Evolutionary conservation across 306 rosid genomes (phyloP), one percentile per base, ranked within the genome.

Genomic region (Acacia crassicarpa): DNA sequence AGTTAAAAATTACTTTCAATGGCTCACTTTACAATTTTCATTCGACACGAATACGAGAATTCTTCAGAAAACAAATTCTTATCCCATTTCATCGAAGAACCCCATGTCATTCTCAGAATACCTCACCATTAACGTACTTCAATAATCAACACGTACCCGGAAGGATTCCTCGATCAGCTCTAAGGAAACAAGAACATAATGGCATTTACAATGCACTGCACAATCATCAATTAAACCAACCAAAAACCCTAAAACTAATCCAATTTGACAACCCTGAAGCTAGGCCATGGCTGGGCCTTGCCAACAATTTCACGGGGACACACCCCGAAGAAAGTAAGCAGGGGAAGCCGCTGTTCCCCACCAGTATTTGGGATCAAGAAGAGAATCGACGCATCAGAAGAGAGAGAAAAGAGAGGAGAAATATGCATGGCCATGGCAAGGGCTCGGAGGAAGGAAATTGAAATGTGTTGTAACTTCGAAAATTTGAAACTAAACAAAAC

Each of bases 211-310:
- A 9, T 9, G 65, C 32, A 23, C 9, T 56, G 63, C 22, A 3
- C 13, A 58, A 9, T 32, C 45, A 30, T 17, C 17, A 3, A 66
- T 32, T 2, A 67, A 35, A 35, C 48, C n/a, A 67, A 67, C 3
- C 27, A 38, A 35, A n/a, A 70, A 70, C 74, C 74, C 74, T 70
- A 43, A 70, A 70, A 22, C 6, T 13, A 22, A 70, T 70, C 53
- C 9, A 70, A 43, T n/a, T 43, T 13, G 35, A 43, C 35, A 43
- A 62, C 48, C 53, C 43, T 12, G 16, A 40, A n/a, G 6, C 74
- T 20, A 40, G 27, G 27, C 3, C 23, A 38, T 4, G 22, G 23
- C 46, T 15, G 27, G 51, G 74, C 5, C 40, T 68, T 9, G n/a
- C 30, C 51, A n/a, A 38, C 8, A 68, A 68, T 19, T 67, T 67